Evolutionary conservation across 202 grass and related monocot genomes (phyloP).

Genomic region (Bolboschoenoplectus hybrid): DNA sequence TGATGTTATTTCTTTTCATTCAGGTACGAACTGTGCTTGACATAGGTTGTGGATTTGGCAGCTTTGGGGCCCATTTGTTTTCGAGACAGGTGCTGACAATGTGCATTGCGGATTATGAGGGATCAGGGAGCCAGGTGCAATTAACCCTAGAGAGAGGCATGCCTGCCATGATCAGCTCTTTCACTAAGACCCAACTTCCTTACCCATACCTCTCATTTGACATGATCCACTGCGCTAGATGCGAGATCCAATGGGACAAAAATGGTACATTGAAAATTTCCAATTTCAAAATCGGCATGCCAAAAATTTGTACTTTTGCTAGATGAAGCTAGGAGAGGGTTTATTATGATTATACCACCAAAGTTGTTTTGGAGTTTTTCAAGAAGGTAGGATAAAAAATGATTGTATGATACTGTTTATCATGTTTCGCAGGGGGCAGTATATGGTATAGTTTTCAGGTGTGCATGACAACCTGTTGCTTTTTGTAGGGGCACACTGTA

Average conservation of each 20-base stretch:
- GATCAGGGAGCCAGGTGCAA: slow-evolving; percentile 97
- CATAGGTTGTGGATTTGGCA: slow-evolving; percentile 98
- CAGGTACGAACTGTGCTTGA: slow-evolving; percentile 97
- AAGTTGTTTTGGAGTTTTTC: not conserved
- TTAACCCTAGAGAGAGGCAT: slow-evolving; percentile 98
- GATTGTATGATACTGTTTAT: slow-evolving; percentile 5
- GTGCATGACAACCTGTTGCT: not conserved
- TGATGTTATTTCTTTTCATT: slow-evolving; percentile 35
- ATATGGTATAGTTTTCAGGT: not conserved
- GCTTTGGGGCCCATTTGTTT: slow-evolving; percentile 86
- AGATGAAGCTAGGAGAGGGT: not conserved
- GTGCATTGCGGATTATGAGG: slow-evolving; percentile 98
- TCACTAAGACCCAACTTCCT: slow-evolving; percentile 74
- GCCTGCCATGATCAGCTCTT: slow-evolving; percentile 93
- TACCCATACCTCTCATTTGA: slow-evolving; percentile 96
- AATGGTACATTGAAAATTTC: slow-evolving; percentile 53
- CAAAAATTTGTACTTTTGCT: not conserved
- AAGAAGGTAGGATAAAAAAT: not conserved
- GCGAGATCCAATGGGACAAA: slow-evolving; percentile 92
- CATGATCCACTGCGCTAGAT: slow-evolving; percentile 95
- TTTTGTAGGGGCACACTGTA: not conserved
- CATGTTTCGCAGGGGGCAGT: not conserved
- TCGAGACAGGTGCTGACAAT: slow-evolving; percentile 82
- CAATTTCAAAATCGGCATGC: not conserved
- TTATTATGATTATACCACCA: not conserved